phyloP scores from a whole-genome alignment of 345 rosid genomes.

The Populus ilicifolia region DNA sequence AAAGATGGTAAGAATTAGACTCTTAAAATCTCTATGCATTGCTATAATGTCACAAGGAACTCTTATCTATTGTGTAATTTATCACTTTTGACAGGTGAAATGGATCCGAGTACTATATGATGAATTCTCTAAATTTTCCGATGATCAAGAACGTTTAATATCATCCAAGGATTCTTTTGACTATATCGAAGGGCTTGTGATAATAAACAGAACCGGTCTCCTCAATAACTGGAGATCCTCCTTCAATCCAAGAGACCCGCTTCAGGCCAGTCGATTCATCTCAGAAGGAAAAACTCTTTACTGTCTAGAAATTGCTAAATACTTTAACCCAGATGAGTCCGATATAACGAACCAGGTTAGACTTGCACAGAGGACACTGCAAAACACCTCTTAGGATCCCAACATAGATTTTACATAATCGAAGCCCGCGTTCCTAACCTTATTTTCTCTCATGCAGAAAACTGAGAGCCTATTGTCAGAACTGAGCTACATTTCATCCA shows the following conservation, averaged over 20 bases:
- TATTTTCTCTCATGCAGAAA: constrained; percentile 40
- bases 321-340: constrained; percentile 56
- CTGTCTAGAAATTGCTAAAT: constrained; percentile 79
- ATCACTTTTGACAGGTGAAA: constrained; percentile 54
- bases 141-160: constrained; percentile 78
- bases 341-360: constrained; percentile 48
- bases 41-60: background rate
- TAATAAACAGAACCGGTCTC: constrained; percentile 70
- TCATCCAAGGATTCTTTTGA: constrained; percentile 57
- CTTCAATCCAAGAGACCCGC: constrained; percentile 65
- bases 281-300: constrained; percentile 77
- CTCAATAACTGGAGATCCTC: constrained; percentile 82
- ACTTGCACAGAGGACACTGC: background rate
- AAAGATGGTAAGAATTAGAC: constrained; percentile 45
- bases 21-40: background rate
- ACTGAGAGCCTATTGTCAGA: constrained; percentile 50
- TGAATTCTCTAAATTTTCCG: constrained; percentile 72
- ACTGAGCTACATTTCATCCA: constrained; percentile 61
- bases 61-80: constrained; percentile 9
- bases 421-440: background rate
- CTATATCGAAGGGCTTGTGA: constrained; percentile 87
- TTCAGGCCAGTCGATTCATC: constrained; percentile 62
- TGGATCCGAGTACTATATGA: constrained; percentile 89
- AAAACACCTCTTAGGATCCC: background rate
- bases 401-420: background rate